Evolutionary conservation across 352 stramenopile species (phyloP).

Genomic region (Phytophthora fragariaefolia): DNA sequence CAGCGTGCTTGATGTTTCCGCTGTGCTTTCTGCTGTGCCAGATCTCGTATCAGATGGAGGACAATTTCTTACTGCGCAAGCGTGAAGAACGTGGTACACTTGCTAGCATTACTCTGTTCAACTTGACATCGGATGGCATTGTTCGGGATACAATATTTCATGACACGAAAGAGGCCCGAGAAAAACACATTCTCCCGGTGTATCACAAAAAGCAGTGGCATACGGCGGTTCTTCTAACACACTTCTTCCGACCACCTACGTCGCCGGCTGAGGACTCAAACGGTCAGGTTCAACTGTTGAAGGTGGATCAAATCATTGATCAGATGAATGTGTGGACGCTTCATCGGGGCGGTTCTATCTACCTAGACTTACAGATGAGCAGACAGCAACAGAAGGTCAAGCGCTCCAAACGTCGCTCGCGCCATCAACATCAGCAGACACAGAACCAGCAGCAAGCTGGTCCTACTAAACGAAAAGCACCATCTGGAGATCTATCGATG

Average conservation of each 20-base stretch:
- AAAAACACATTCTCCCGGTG: slow-evolving; percentile 85
- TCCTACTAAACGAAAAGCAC: slow-evolving; percentile 57
- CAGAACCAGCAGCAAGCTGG: slow-evolving; percentile 16
- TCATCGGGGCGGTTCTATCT: slow-evolving; percentile 85
- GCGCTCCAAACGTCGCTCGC: slow-evolving; percentile 52
- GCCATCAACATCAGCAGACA: slow-evolving; percentile 29
- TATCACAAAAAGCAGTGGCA: slow-evolving; percentile 91
- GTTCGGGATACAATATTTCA: slow-evolving; percentile 89
- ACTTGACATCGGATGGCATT: slow-evolving; percentile 87
- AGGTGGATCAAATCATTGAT: slow-evolving; percentile 89
- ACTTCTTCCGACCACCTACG: slow-evolving; percentile 81
- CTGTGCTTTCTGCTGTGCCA: slow-evolving; percentile 86
- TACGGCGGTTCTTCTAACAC: slow-evolving; percentile 82
- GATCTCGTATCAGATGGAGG: slow-evolving; percentile 90
- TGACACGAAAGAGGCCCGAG: slow-evolving; percentile 84
- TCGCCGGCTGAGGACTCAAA: slow-evolving; percentile 74
- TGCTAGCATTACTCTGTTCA: slow-evolving; percentile 84
- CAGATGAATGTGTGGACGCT: slow-evolving; percentile 89
- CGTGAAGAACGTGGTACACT: slow-evolving; percentile 82
- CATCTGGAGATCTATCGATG: slow-evolving; percentile 35
- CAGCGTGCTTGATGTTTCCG: slow-evolving; percentile 82
- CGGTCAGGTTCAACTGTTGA: slow-evolving; percentile 84
- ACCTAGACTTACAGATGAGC: slow-evolving; percentile 89
- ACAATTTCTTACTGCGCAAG: slow-evolving; percentile 82
- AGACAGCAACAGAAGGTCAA: slow-evolving; percentile 87